Base-by-base conservation (phyloP, 345 rosid species). In the Linum lewisii region DNA sequence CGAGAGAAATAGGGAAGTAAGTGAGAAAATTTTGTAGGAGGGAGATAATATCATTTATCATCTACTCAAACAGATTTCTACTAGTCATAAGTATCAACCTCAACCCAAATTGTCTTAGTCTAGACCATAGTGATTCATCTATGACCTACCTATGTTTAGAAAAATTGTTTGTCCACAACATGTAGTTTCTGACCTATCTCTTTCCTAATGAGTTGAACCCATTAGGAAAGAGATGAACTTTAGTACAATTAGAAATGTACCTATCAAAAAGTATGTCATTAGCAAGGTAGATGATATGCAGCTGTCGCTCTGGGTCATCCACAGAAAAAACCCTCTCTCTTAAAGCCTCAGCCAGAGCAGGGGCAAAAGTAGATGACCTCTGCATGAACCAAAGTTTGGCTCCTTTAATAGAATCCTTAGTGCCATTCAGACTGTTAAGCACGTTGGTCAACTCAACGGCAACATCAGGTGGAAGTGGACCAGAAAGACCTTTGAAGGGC, bases 321-420 rank as follows among this genome's bases (percentile, higher is more conserved):
- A 84, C 62, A 38, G 81, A 62, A 67, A 85, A 81, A 24, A 87
- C 75, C 79, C 97, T 82, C 61, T 94, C 92, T 73, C 90, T 90
- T 54, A 94, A 75, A 25, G 84, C 95, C 76, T 84, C 97, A 9
- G 97, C 95, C 50, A 94, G 82, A 61, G 95, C 92, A 16, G 92
- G 96, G 66, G 95, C 92, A 82, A 94, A 94, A 25, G 92, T 81
- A 74, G 92, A 79, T 68, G 34, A 29, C 34, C 97, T 85, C 73
- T 94, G 97, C 96, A 84, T 90, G 78, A 94, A 94, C 99, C 99
- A 94, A 79, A 76, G 72, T 82, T 94, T 94, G 61, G 97, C 90
- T 69, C 95, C 81, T 75, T 94, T 94, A 70, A 94, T 94, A 7
- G 99, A 90, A 68, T 94, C 99, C 79, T 94, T 94, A 53, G 99